Evolutionary conservation across 2,329 filamentous ascomycete genomes (phyloP).

Genomic region (Pezicula carpinea): DNA sequence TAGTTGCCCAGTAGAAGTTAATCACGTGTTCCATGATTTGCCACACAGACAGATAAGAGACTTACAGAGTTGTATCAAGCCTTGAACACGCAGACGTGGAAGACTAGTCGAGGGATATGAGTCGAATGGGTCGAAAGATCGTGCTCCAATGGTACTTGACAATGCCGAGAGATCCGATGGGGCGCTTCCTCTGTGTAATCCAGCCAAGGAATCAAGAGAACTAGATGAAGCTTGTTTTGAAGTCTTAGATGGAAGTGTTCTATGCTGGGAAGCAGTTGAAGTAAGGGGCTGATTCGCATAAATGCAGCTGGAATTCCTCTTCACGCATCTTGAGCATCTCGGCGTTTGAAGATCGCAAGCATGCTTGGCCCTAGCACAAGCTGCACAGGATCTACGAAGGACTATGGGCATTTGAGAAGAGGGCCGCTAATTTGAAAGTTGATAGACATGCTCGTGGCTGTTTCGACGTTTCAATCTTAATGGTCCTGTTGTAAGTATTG

Average conservation of each 20-base stretch:
- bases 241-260: neutral
- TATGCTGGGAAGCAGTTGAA: neutral
- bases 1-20: slow-evolving; percentile 24
- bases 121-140: slow-evolving; percentile 49
- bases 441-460: no score
- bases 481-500: no score
- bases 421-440: no score
- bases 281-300: slow-evolving; percentile 51
- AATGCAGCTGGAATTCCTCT: slow-evolving; percentile 40
- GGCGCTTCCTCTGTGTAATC: neutral
- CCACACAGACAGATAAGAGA: slow-evolving; percentile 9
- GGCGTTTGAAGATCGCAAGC: slow-evolving; percentile 51
- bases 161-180: neutral
- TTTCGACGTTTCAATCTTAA: no score
- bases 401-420: slow-evolving; percentile 42
- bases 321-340: slow-evolving; percentile 49
- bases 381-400: slow-evolving; percentile 52
- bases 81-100: slow-evolving; percentile 44
- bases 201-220: neutral
- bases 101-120: slow-evolving; percentile 50
- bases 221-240: neutral
- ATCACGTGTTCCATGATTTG: neutral
- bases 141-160: slow-evolving; percentile 3
- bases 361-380: slow-evolving; percentile 51
- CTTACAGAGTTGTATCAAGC: slow-evolving; percentile 52